Base-by-base conservation (phyloP, 202 grass and related monocot species). In the Schoenoplectus tabernaemontani region DNA sequence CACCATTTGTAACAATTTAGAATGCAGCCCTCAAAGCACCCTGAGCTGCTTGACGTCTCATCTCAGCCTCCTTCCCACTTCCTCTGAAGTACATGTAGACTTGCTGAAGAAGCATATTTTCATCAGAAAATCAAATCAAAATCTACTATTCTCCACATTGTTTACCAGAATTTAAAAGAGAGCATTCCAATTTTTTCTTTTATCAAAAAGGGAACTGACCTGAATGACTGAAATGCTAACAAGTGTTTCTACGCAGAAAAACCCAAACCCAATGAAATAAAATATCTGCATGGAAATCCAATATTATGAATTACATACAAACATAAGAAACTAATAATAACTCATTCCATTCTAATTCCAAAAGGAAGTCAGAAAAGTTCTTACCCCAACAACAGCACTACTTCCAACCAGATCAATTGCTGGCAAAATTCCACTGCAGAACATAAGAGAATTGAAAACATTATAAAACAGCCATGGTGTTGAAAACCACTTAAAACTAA, bases 11-110 rank as follows among this genome's bases (percentile, higher is more conserved):
- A 57, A 23, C 84, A 63, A 24, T 77, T 90, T 87, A 96, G 63
- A 96, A 92, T 63, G 90, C 88, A 47, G 85, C 82, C 76, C 93
- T 82, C 84, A 96, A 69, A 15, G 86, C 90, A 73, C 93, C 90
- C 12, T 82, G 82, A 41, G 93, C 72, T 11, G 84, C 90, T 81
- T 90, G 89, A 12, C 78, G 88, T 58, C 62, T 96, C 93, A 96
- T 84, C 82, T 90, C 64, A 44, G 84, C 84, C 68, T 87, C 86
- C 73, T 96, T 96, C 34, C 93, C 93, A 77, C 86, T 92, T 62
- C 90, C 93, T 84, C 93, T 85, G 90, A 96, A 96, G 59, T 96
- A 93, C 88, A 90, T 87, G 76, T 83, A 89, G 74, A 92, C 86
- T 93, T 96, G 90, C 93, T 96, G 90, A 34, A 75, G 60, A 89